Evolutionary conservation across 2,329 filamentous ascomycete species (phyloP), one percentile per base, ranked within the genome.

Genomic region (Dactylonectria estremocensis): DNA sequence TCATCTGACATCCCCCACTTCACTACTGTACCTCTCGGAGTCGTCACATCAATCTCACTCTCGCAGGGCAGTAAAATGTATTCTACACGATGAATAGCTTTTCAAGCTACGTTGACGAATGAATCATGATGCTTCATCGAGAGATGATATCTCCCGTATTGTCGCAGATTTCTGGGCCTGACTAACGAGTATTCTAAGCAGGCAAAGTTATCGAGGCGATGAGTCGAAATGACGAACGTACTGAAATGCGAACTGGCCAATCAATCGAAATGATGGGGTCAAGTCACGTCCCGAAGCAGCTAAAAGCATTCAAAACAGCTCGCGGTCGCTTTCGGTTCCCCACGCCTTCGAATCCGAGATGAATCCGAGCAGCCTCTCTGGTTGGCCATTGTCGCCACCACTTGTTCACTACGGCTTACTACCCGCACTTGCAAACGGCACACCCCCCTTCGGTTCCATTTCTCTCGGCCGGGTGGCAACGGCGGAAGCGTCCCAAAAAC

Each of bases 231-330:
- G 24, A 28, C 24, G 24, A 28, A 7, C 4, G 24, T 28, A 28
- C 7, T 28, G 24, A 7, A 7, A 7, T 28, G 24, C 52, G 18
- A 55, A 24, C 35, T 11, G 11, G n/a, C 50, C 50, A 35, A 50
- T 63, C 52, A 63, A 43, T 57, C 52, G 31, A 63, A 56, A 48
- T 63, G 22, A 63, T 33, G 37, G 54, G 50, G 24, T 28, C 24
- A 56, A 63, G 49, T 24, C 60, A 54, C 31, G 54, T 52, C 37
- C 60, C 16, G 40, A 49, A 49, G 33, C 20, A 56, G 56, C 22
- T 33, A 61, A 49, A 50, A n/a, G 24, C 24, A 28, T 28, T 7
- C 45, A 35, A 35, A 24, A 18, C 28, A 45, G 24, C 28, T 24
- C 10, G 16, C 40, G 18, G 18, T 8, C 49, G 46, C 45, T 61